Evolutionary conservation across 805 yeast genomes (phyloP).

Genomic region (Myxozyma lipomycoides): DNA sequence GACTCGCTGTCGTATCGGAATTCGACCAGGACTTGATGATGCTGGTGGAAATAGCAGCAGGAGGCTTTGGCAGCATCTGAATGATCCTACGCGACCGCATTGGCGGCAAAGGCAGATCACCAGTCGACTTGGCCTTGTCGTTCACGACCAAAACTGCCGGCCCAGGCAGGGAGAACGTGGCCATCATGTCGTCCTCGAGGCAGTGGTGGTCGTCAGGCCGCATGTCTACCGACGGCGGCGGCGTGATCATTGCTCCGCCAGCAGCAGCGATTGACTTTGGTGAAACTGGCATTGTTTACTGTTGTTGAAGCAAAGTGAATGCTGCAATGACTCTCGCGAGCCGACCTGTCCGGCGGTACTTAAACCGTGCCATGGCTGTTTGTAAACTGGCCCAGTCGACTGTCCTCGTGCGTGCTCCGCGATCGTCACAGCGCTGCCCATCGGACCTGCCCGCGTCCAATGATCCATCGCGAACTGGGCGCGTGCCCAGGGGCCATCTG

Average conservation of each 20-base stretch:
- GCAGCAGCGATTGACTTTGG: conserved; percentile 4
- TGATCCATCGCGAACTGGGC: no score
- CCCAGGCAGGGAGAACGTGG: conserved; percentile 22
- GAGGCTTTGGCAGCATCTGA: conserved; percentile 26
- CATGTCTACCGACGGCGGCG: conserved; percentile 28
- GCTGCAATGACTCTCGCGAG: no score
- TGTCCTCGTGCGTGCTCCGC: no score
- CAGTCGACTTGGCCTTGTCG: conserved; percentile 5
- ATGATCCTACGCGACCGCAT: conserved; percentile 26
- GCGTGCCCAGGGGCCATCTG: no score
- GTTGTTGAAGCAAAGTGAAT: no score
- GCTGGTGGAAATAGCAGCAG: background rate
- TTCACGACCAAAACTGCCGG: background rate
- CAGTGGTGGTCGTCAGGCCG: conserved; percentile 21
- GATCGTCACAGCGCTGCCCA: no score
- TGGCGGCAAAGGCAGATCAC: conserved; percentile 26
- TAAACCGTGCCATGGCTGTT: no score
- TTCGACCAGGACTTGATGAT: background rate
- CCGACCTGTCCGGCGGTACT: no score
- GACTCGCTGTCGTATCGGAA: background rate
- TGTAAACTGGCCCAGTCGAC: no score
- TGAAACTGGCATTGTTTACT: conserved; percentile 2
- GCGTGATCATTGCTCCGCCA: conserved; percentile 17
- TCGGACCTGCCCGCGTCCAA: no score
- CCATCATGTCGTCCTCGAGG: conserved; percentile 8